Conservation (phyloP, 805 yeast genomes). For the Candida silvicultrix region DNA sequence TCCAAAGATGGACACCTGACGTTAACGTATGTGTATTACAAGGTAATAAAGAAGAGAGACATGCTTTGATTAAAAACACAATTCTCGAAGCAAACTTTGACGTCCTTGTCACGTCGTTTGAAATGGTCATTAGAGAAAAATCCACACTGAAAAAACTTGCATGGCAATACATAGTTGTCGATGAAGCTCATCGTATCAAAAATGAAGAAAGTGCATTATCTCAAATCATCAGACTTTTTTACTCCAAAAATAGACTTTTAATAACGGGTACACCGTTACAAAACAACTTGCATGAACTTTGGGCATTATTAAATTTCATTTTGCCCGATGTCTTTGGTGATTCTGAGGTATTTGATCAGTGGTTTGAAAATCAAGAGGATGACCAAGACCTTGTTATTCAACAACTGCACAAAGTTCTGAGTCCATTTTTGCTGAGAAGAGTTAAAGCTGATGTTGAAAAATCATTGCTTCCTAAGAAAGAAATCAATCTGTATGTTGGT, state of each 20-base stretch:
- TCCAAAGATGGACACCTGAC: constrained; percentile 93
- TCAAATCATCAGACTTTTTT: constrained; percentile 84
- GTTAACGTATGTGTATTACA: constrained; percentile 80
- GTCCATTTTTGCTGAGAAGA: constrained; percentile 84
- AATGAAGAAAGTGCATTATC: constrained; percentile 90
- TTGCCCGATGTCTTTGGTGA: constrained; percentile 95
- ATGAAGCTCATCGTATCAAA: constrained; percentile 95
- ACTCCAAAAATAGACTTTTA: constrained; percentile 75
- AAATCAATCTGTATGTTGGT: constrained; percentile 82
- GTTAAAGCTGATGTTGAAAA: constrained; percentile 92
- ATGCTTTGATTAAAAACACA: constrained; percentile 46
- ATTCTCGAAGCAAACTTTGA: constrained; percentile 77
- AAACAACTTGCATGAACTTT: constrained; percentile 88
- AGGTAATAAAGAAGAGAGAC: constrained; percentile 83
- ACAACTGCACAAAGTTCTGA: constrained; percentile 80
- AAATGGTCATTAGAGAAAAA: constrained; percentile 89
- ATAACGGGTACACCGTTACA: constrained; percentile 97
- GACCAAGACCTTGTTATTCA: constrained; percentile 80
- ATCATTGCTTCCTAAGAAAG: constrained; percentile 84
- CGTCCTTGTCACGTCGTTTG: constrained; percentile 86
- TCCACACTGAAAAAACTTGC: constrained; percentile 69
- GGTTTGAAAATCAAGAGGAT: constrained; percentile 64
- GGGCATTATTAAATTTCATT: constrained; percentile 90
- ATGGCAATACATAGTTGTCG: constrained; percentile 93
- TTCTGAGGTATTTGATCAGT: constrained; percentile 81